Conservation (phyloP, 306 rosid genomes). For the Lathyrus sativus region DNA sequence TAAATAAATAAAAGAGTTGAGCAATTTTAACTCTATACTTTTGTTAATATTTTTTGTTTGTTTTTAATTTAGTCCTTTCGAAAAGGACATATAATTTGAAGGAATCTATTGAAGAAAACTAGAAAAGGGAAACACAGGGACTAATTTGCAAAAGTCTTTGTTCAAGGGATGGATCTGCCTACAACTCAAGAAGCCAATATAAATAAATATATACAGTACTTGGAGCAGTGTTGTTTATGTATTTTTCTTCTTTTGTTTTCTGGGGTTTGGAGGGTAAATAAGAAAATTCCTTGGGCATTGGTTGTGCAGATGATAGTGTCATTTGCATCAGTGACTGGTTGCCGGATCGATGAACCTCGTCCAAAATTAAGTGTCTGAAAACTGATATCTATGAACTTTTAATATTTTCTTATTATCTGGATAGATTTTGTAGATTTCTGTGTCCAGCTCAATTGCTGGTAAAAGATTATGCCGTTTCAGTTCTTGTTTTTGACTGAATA, state of each 20-base stretch:
- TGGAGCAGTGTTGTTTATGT: background rate
- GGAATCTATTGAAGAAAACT: constrained; percentile 34
- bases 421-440: constrained; percentile 36
- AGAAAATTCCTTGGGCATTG: constrained; percentile 30
- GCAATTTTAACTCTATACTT: constrained; percentile 7
- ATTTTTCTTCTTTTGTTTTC: background rate
- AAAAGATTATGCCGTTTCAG: constrained; percentile 1
- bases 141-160: constrained; percentile 16
- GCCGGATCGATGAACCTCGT: constrained; percentile 35
- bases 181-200: constrained; percentile 3
- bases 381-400: constrained; percentile 41
- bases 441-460: constrained; percentile 29
- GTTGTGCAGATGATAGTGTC: constrained; percentile 40
- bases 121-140: constrained; percentile 20
- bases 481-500: background rate
- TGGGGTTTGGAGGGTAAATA: constrained; percentile 18
- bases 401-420: constrained; percentile 13
- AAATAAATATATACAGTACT: background rate
- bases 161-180: constrained; percentile 9
- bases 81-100: constrained; percentile 11
- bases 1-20: constrained; percentile 20
- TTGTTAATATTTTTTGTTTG: background rate
- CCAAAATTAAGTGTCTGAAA: constrained; percentile 38
- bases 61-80: constrained; percentile 4
- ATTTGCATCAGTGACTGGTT: constrained; percentile 42